Evolutionary conservation across 495 filamentous ascomycete genomes (phyloP).

Genomic region (Xylaria acuta): DNA sequence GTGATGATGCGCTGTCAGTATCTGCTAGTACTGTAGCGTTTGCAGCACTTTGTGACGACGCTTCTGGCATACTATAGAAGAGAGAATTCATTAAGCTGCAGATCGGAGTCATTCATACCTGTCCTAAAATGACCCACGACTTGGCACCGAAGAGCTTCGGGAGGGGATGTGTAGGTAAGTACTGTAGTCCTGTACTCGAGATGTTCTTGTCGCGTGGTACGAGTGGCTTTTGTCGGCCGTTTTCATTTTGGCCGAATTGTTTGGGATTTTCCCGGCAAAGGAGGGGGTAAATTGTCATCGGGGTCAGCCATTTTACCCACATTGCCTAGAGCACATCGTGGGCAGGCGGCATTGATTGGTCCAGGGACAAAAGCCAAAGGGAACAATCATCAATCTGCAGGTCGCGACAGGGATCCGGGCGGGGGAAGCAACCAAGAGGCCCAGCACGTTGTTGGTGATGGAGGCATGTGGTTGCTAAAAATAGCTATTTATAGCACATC

Average conservation of each 20-base stretch:
- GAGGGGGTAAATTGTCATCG: constrained; percentile 24
- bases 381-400: constrained; percentile 10
- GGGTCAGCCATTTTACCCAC: constrained; percentile 24
- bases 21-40: too few species aligned
- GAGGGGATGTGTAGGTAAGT: background rate
- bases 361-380: background rate
- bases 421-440: constrained; percentile 7
- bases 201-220: constrained; percentile 13
- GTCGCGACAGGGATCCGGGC: constrained; percentile 6
- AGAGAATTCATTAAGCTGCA: background rate
- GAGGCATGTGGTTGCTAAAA: constrained; percentile 38
- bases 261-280: constrained; percentile 24
- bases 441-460: constrained; percentile 25
- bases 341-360: constrained; percentile 6
- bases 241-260: constrained; percentile 29
- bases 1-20: constrained; percentile 7
- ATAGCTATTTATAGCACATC: constrained; percentile 45
- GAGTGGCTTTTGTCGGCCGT: constrained; percentile 22
- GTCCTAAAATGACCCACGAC: background rate
- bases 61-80: background rate
- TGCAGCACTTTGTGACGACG: background rate
- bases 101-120: background rate
- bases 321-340: background rate
- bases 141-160: constrained; percentile 1
- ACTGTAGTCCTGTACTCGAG: background rate